Evolutionary conservation across 2,329 filamentous ascomycete genomes (phyloP), one percentile per base, ranked within the genome.

Genomic region (Aspergillus aculeatus): DNA sequence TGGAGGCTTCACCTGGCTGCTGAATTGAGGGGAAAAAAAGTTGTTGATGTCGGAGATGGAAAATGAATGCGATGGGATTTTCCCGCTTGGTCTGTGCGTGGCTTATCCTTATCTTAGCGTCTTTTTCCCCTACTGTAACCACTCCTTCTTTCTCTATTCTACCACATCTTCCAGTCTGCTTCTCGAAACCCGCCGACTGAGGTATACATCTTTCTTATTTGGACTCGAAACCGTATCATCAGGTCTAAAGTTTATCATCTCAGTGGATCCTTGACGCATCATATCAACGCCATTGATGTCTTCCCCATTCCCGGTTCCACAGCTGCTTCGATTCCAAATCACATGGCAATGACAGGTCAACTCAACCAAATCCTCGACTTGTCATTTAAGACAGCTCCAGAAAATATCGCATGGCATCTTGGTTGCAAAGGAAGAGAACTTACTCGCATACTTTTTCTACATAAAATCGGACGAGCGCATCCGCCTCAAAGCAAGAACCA

Each of bases 21-120:
- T 9, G 19, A 4, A 12, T 12, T 35, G 14, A 44, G 16, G 16
- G 16, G 16, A 2, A n/a, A 41, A 41, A 44, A 44, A 19, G 16
- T n/a, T 44, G 38, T 19, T 44, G 38, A n/a, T 44, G 38, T 44
- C n/a, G 38, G 38, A 19, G 38, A 44, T 19, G 16, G 49, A 50
- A 57, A 59, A 32, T 47, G 19, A 57, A 61, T 64, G 62, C 49
- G 56, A 47, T 61, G 59, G 63, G 24, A 69, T 68, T 74, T 74
- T 71, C 70, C 38, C 66, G 61, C 57, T 52, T 72, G 73, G 73
- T 67, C 74, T 69, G 73, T 77, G 74, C 73, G 67, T 16, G 11
- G 32, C n/a, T 64, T 66, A 67, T 64, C 57, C 69, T 71, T 75
- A 75, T 76, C 75, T 76, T 75, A 75, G 72, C 71, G 68, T 29